Evolutionary conservation across 2,329 filamentous ascomycete species (phyloP).

Genomic region (Penicillium sp.): DNA sequence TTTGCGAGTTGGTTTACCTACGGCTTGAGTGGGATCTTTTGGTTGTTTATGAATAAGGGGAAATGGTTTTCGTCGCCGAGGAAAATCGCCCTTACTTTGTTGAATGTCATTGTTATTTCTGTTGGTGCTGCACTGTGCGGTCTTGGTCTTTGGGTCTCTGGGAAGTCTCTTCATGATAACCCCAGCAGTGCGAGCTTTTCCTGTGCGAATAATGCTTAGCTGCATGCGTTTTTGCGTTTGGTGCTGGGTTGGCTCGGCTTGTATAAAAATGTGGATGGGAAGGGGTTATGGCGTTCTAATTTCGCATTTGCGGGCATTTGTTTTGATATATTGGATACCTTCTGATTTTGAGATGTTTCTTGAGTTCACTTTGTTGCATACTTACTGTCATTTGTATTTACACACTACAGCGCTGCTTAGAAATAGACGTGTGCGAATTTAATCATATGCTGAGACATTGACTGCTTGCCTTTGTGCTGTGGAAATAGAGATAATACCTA

Average conservation of each 20-base stretch:
- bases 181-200: slow-evolving; percentile 33
- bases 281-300: neutral
- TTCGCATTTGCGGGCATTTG: neutral
- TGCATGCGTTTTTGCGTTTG: neutral
- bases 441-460: neutral
- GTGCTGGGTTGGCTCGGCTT: neutral
- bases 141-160: slow-evolving; percentile 36
- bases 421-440: neutral
- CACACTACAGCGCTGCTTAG: neutral
- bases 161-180: slow-evolving; percentile 35
- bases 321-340: neutral
- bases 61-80: slow-evolving; percentile 30
- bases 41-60: slow-evolving; percentile 38
- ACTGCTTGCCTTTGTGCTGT: no score
- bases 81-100: slow-evolving; percentile 29
- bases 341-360: neutral
- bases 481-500: neutral
- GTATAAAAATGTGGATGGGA: neutral
- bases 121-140: slow-evolving; percentile 29
- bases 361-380: neutral
- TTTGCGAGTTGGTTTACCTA: slow-evolving; percentile 68
- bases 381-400: neutral
- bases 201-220: slow-evolving; percentile 31
- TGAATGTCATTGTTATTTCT: slow-evolving; percentile 26
- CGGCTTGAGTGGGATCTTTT: slow-evolving; percentile 38